A percentile compares a stretch with the other conserved stretches of the same genome.
These are phyloP conservation scores for Fusarium secorum DNA, from an alignment of 2,329 filamentous ascomycete species.

Conservation along the genomic window DNA sequence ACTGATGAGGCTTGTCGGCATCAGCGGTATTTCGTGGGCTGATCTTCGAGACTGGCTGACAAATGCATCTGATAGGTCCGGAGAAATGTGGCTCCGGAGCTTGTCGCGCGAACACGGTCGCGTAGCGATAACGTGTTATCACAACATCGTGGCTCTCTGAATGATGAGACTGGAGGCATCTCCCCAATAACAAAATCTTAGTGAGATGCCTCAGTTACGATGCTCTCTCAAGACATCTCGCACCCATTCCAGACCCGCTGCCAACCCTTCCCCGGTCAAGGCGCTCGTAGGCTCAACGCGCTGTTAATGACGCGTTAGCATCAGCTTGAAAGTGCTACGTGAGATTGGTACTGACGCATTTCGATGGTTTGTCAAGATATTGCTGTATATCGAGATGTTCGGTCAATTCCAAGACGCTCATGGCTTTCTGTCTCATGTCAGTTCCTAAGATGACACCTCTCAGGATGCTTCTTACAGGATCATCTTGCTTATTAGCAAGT, in stretches of 20 bases:
- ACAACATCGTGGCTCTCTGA: neutral
- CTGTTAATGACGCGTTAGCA: neutral
- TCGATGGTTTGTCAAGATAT: neutral
- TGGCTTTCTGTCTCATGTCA: neutral
- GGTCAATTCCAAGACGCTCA: neutral
- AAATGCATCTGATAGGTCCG: neutral
- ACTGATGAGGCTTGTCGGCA: neutral
- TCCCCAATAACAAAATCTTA: rapidly evolving
- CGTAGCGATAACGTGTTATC: neutral
- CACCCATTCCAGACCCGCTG: neutral
- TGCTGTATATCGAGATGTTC: neutral
- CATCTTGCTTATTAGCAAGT: conserved; percentile 15
- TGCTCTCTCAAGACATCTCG: neutral
- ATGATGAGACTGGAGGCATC: rapidly evolving
- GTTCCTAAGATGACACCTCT: no score
- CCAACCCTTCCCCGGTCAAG: neutral
- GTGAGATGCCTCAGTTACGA: rapidly evolving
- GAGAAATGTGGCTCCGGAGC: neutral
- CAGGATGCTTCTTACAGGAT: neutral
- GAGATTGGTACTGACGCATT: neutral
- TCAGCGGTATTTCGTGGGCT: neutral
- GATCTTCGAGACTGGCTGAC: neutral
- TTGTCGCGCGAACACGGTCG: neutral
- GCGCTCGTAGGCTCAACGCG: neutral
- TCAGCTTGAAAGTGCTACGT: rapidly evolving